Base-by-base conservation (phyloP, 306 rosid genomes). In the Cicer chorassanicum region DNA sequence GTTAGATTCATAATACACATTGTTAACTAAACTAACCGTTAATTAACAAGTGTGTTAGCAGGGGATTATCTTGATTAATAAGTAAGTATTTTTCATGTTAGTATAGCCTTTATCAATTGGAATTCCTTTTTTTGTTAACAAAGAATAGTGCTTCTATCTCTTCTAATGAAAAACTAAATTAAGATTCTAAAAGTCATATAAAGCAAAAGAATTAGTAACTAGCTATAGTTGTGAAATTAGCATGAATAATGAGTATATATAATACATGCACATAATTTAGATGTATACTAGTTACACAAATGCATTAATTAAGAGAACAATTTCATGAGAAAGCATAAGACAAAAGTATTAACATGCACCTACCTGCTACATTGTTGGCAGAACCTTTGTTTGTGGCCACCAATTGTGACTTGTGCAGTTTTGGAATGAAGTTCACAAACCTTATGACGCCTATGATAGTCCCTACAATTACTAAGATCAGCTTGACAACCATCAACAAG, bases 361-460 rank as follows among this genome's bases (percentile, higher is more conserved):
- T 60, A 95, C 99, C 99, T 94, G 91, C 99, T 94, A 77, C 99
- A 94, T 80, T 94, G 99, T 78, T 94, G 99, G 88, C 97, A 94
- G 83, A 94, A 94, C 78, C 99, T 84, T 84, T 94, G 97, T 48
- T 87, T 91, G 6, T 82, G 89, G 70, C 99, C 99, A 7, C 72
- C 82, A 76, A 94, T 88, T 6, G 89, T 92, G 82, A 91, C 99
- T 72, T 88, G 83, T 1, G 99, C 86, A 76, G 96, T 87, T 81
- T 94, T 94, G 39, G 99, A 91, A 56, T 94, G 99, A 54, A 86
- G 84, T 71, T 94, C 99, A 70, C 99, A 94, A 66, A 94, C 99
- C 88, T 94, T 94, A 77, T 94, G 99, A 80, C 99, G 97, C 73
- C 95, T 81, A 40, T 94, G 96, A 80, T 94, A 94, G 69, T 94